Percentiles rank a stretch among this genome's conserved stretches.
Evolutionary conservation across 2,329 filamentous ascomycete species (phyloP).

Genomic region (Metarhizium humberi): DNA sequence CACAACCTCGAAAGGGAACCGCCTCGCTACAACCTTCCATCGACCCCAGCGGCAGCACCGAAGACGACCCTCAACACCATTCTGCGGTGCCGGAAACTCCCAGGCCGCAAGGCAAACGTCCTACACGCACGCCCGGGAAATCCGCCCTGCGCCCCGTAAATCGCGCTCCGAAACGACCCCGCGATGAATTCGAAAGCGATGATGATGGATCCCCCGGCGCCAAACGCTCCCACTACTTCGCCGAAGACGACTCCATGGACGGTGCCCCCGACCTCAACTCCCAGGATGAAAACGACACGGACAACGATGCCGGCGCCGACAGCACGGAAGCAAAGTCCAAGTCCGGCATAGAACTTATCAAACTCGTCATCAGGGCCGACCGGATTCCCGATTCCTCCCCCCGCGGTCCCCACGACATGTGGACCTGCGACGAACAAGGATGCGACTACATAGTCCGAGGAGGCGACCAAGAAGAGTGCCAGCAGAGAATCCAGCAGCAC

Average conservation of each 20-base stretch:
- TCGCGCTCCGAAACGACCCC: conserved; percentile 33
- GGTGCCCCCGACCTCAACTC: conserved; percentile 14
- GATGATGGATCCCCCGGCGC: conserved; percentile 27
- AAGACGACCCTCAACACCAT: conserved; percentile 8
- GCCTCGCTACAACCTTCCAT: conserved; percentile 2
- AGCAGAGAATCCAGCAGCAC: conserved; percentile 50
- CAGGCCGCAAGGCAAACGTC: conserved; percentile 19
- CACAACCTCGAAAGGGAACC: conserved; percentile 2
- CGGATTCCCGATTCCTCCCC: conserved; percentile 38
- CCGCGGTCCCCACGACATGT: conserved; percentile 51
- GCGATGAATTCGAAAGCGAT: conserved; percentile 27
- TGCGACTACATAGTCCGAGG: conserved; percentile 56
- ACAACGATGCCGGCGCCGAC: neutral
- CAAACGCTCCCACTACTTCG: conserved; percentile 26
- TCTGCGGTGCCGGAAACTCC: conserved; percentile 12
- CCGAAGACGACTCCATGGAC: conserved; percentile 16
- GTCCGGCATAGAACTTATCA: conserved; percentile 21
- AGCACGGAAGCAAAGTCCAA: conserved; percentile 1
- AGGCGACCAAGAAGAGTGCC: conserved; percentile 45
- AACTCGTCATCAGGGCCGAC: conserved; percentile 39
- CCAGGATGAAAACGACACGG: conserved; percentile 6
- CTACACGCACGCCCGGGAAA: conserved; percentile 10
- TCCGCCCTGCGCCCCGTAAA: conserved; percentile 11
- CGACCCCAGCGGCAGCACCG: conserved; percentile 2
- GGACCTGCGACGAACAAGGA: conserved; percentile 55